Percentiles rank a stretch among this genome's conserved stretches.
phyloP scores from a whole-genome alignment of 2,329 filamentous ascomycete genomes.

The Peltaster fructicola region DNA sequence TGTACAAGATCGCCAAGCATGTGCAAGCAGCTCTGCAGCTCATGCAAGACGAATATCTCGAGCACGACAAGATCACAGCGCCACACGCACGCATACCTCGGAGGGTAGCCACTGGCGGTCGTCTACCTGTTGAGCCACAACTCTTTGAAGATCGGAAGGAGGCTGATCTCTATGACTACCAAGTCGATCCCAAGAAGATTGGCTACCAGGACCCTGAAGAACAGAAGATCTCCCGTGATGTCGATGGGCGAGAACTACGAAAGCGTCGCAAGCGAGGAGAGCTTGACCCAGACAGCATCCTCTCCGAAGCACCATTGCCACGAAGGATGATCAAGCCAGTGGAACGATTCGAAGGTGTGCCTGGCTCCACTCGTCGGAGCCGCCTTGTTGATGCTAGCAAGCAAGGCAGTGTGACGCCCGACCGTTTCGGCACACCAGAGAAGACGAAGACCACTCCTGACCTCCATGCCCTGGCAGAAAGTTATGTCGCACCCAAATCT shows the following conservation, averaged over 20 bases:
- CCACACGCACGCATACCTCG: conserved; percentile 34
- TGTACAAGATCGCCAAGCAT: conserved; percentile 38
- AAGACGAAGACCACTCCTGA: too few relatives aligned
- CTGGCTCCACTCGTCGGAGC: conserved; percentile 9
- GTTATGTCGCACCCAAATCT: conserved; percentile 10
- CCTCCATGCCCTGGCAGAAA: conserved; percentile 5
- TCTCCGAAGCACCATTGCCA: conserved; percentile 1
- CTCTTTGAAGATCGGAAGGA: conserved; percentile 43
- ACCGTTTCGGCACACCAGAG: conserved; percentile 8
- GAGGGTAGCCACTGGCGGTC: conserved; percentile 32
- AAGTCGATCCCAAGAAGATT: conserved; percentile 34
- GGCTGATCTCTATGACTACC: conserved; percentile 42
- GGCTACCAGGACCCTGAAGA: conserved; percentile 39
- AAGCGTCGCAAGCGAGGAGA: conserved; percentile 24
- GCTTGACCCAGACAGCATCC: conserved; percentile 2
- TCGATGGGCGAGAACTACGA: conserved; percentile 29
- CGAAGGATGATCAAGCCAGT: conserved; percentile 12
- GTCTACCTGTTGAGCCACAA: conserved; percentile 26
- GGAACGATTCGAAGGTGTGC: conserved; percentile 14
- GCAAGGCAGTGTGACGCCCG: conserved; percentile 9
- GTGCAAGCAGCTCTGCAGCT: conserved; percentile 33
- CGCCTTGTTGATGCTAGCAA: conserved; percentile 5
- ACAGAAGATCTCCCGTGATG: conserved; percentile 31
- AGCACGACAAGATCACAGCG: conserved; percentile 35
- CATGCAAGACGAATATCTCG: conserved; percentile 43